Evolutionary conservation across 2,329 filamentous ascomycete genomes (phyloP).

Genomic region (Botrytis cinerea): DNA sequence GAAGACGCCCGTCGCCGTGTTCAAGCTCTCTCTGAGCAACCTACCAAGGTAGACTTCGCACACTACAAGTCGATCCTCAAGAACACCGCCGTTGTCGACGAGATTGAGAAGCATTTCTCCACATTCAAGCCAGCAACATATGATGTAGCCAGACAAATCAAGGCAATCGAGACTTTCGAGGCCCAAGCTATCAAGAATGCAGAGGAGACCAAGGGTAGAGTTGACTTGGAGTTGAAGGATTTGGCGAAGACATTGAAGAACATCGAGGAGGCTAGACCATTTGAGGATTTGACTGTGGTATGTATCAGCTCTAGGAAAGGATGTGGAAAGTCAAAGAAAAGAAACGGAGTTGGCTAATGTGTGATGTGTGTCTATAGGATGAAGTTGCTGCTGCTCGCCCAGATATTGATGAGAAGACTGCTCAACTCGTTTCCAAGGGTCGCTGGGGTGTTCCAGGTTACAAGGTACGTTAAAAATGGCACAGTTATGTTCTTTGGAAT

Average conservation of each 20-base stretch:
- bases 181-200: constrained; percentile 95
- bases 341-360: constrained; percentile 20
- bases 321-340: not conserved
- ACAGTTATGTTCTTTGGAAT: not conserved
- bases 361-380: constrained; percentile 59
- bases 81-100: constrained; percentile 92
- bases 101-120: constrained; percentile 95
- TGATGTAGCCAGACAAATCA: constrained; percentile 90
- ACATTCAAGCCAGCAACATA: constrained; percentile 91
- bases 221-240: constrained; percentile 92
- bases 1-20: constrained; percentile 97
- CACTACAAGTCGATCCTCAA: constrained; percentile 91
- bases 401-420: constrained; percentile 96
- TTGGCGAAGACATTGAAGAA: constrained; percentile 94
- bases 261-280: constrained; percentile 93
- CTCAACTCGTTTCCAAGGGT: constrained; percentile 93
- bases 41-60: constrained; percentile 87
- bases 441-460: constrained; percentile 98
- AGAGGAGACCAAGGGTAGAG: constrained; percentile 93
- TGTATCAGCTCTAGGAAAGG: constrained; percentile 47
- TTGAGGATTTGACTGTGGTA: constrained; percentile 97
- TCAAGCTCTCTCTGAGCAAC: constrained; percentile 76
- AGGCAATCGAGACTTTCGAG: constrained; percentile 98
- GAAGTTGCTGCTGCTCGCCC: constrained; percentile 92
- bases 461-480: constrained; percentile 68